phyloP scores from a whole-genome alignment of 345 rosid species.

The Citrus hindsii region DNA sequence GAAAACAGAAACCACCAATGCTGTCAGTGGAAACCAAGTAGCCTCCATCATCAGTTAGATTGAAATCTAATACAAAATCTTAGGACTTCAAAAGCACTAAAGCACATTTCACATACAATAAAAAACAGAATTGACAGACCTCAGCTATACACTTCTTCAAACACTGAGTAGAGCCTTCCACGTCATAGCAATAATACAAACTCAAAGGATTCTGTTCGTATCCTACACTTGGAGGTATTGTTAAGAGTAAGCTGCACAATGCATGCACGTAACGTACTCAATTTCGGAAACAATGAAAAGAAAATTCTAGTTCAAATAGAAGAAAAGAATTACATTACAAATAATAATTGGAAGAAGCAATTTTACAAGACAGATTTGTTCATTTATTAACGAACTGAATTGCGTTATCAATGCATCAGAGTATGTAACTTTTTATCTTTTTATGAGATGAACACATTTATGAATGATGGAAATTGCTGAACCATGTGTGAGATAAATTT shows the following conservation, averaged over 20 bases:
- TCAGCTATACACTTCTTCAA: constrained; percentile 84
- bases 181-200: constrained; percentile 74
- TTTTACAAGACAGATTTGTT: not conserved
- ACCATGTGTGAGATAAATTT: not conserved
- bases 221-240: constrained; percentile 90
- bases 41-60: not conserved
- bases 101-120: not conserved
- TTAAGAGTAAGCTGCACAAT: constrained; percentile 61
- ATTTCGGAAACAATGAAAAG: not conserved
- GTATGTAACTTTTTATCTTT: too few species aligned
- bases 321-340: not conserved
- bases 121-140: constrained; percentile 33
- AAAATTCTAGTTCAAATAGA: not conserved
- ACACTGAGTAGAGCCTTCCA: constrained; percentile 32
- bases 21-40: constrained; percentile 1
- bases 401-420: too few species aligned
- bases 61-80: not conserved
- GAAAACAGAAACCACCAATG: constrained; percentile 10
- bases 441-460: too few species aligned
- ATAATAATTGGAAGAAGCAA: too few species aligned
- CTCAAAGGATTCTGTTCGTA: constrained; percentile 92
- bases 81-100: not conserved
- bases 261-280: not conserved
- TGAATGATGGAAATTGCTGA: too few species aligned
- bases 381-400: not conserved